Evolutionary conservation across 768 basidiomycete species (phyloP).

Genomic region (Pisolithus microcarpus): DNA sequence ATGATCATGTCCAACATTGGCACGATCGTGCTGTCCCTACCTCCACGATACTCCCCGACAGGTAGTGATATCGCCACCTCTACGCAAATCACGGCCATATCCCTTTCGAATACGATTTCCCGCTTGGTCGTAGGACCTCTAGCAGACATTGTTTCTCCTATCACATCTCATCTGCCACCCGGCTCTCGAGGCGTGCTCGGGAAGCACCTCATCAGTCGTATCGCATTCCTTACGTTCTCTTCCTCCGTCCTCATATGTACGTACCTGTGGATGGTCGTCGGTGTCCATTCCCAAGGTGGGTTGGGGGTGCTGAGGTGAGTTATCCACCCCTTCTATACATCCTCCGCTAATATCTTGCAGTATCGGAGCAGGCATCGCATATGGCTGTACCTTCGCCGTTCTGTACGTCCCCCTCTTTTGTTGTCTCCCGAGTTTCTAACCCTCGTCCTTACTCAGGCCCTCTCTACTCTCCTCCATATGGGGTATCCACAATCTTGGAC

Average conservation of each 20-base stretch:
- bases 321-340: neutral
- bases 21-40: constrained; percentile 62
- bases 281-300: constrained; percentile 39
- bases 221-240: constrained; percentile 50
- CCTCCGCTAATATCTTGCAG: constrained; percentile 27
- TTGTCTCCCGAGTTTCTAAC: neutral
- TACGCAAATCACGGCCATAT: constrained; percentile 63
- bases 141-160: constrained; percentile 68
- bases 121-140: constrained; percentile 62
- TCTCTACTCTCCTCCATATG: constrained; percentile 65
- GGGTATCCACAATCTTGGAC: constrained; percentile 61
- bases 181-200: constrained; percentile 32
- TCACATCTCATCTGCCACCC: constrained; percentile 36
- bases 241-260: constrained; percentile 42
- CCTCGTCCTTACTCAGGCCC: constrained; percentile 39
- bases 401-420: constrained; percentile 40
- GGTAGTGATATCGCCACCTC: constrained; percentile 35
- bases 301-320: constrained; percentile 69
- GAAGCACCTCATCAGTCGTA: constrained; percentile 53
- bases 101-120: constrained; percentile 63
- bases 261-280: constrained; percentile 49
- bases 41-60: constrained; percentile 20
- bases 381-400: constrained; percentile 65
- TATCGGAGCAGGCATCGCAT: constrained; percentile 58
- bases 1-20: constrained; percentile 84